Conservation (phyloP, 768 basidiomycete genomes). For the Mycena galericulata region DNA sequence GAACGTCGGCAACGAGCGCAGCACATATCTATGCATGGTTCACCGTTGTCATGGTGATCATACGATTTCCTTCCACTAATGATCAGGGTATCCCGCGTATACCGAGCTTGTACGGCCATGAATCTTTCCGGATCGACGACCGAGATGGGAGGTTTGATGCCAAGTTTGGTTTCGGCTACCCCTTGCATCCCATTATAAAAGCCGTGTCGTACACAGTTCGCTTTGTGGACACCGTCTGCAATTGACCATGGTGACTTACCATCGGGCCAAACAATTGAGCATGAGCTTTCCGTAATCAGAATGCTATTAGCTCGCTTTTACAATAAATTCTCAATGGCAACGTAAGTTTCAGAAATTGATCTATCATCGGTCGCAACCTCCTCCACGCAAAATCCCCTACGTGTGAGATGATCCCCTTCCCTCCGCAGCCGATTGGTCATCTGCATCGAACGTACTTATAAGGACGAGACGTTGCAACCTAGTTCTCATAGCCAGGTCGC, state of each 20-base stretch:
- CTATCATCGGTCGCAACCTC: slow-evolving; percentile 10
- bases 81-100: slow-evolving; percentile 5
- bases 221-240: background rate
- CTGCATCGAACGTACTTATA: slow-evolving; percentile 16
- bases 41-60: slow-evolving; percentile 9
- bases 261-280: background rate
- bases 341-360: slow-evolving; percentile 8
- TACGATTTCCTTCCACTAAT: slow-evolving; percentile 8
- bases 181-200: slow-evolving; percentile 2
- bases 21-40: slow-evolving; percentile 7
- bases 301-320: background rate
- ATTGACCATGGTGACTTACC: background rate
- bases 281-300: background rate
- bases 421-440: slow-evolving; percentile 17
- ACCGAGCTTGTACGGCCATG: slow-evolving; percentile 2
- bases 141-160: slow-evolving; percentile 8
- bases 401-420: background rate
- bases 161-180: slow-evolving; percentile 5
- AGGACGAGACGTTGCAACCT: slow-evolving; percentile 1
- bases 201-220: background rate
- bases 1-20: slow-evolving; percentile 9
- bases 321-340: background rate
- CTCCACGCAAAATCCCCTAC: slow-evolving; percentile 1
- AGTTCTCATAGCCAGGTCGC: slow-evolving; percentile 13
- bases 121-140: slow-evolving; percentile 6